Conservation (phyloP, 78 protist species). For the Speleostelium caveatum region DNA sequence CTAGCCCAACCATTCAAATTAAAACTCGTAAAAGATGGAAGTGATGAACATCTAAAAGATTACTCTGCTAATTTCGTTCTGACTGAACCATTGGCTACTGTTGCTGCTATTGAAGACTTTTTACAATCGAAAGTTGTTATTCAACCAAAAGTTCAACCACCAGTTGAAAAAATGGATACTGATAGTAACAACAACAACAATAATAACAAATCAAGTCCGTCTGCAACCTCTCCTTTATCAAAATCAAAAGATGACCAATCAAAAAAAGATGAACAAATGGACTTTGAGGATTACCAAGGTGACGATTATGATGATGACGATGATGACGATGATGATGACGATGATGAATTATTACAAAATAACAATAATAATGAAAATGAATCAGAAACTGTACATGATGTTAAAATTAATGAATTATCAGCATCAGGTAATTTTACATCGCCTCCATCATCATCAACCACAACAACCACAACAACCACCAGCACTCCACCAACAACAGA, state of each 20-base stretch:
- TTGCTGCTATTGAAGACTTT: constrained; percentile 83
- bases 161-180: neutral
- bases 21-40: constrained; percentile 42
- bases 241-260: constrained; percentile 1
- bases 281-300: too few species aligned
- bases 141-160: neutral
- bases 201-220: neutral
- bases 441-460: neutral
- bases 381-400: constrained; percentile 72
- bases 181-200: neutral
- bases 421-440: constrained; percentile 14
- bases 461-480: neutral
- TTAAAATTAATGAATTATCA: constrained; percentile 33
- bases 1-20: constrained; percentile 84
- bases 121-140: constrained; percentile 78
- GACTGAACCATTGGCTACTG: constrained; percentile 88
- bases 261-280: constrained; percentile 11
- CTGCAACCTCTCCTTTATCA: neutral
- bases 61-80: constrained; percentile 72
- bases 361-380: constrained; percentile 38
- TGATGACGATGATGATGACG: constrained; percentile 55
- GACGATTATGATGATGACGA: constrained; percentile 62
- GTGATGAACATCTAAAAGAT: constrained; percentile 27
- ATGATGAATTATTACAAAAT: constrained; percentile 51
- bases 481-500: neutral